A percentile compares a stretch with the other conserved stretches of the same genome.
These are phyloP conservation scores for Cystoisospora suis DNA, from an alignment of 169 alveolate species.

Conservation along the genomic window DNA sequence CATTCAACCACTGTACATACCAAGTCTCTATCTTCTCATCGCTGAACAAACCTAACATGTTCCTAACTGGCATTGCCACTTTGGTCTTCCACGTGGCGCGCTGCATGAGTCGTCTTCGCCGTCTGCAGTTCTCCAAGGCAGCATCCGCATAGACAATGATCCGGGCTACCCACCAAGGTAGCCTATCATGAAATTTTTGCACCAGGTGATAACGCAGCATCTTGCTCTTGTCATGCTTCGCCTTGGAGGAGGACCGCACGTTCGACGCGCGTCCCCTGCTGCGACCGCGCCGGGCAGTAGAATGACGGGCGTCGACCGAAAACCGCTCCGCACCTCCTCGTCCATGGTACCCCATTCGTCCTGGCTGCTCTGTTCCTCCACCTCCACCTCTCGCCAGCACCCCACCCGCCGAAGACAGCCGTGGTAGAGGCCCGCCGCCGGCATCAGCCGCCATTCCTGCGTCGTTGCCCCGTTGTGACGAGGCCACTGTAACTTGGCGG, in stretches of 20 bases:
- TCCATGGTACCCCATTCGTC: background rate
- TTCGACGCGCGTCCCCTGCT: slow-evolving; percentile 16
- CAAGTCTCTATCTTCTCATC: slow-evolving; percentile 70
- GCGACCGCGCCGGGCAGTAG: background rate
- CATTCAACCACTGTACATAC: slow-evolving; percentile 75
- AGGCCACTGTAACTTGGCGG: too few species aligned
- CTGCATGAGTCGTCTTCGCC: slow-evolving; percentile 69
- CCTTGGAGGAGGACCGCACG: background rate
- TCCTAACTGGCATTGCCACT: slow-evolving; percentile 71
- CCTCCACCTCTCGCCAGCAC: background rate
- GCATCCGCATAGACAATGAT: slow-evolving; percentile 42
- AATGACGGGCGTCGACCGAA: too few species aligned
- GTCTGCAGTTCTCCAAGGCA: slow-evolving; percentile 66
- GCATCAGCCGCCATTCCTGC: background rate
- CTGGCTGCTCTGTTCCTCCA: background rate
- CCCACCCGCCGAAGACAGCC: background rate
- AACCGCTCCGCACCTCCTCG: too few species aligned
- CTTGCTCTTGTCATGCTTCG: background rate
- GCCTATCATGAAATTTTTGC: slow-evolving; percentile 34
- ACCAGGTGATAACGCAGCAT: slow-evolving; percentile 23
- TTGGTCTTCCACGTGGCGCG: slow-evolving; percentile 72
- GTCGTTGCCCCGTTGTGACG: background rate
- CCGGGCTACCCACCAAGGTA: slow-evolving; percentile 56
- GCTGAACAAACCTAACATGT: slow-evolving; percentile 70
- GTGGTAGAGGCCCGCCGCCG: background rate